phyloP scores from a whole-genome alignment of 225 moss, liverwort and hornwort genomes.

The Thuidium tamariscinum region DNA sequence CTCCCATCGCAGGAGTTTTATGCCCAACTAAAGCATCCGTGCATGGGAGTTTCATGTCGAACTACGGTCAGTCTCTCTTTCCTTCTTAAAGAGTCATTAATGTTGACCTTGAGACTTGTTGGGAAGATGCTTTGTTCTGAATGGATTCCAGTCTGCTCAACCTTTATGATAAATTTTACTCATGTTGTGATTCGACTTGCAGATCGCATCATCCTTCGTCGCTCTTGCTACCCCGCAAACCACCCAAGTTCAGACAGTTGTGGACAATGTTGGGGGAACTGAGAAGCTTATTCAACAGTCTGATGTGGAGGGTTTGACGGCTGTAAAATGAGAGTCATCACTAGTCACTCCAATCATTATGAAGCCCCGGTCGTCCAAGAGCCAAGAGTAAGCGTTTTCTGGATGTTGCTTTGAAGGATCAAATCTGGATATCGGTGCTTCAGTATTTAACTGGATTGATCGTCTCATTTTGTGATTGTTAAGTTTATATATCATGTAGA shows the following conservation, averaged over 20 bases:
- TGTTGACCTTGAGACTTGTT: not conserved
- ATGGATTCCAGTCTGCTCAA: not conserved
- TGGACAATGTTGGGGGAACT: not conserved
- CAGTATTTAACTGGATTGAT: not conserved
- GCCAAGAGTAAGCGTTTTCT: not conserved
- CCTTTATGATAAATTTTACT: not conserved
- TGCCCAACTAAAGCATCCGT: no score
- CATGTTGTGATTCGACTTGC: not conserved
- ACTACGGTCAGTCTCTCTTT: not conserved
- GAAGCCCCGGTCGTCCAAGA: accelerated
- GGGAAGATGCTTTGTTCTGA: not conserved
- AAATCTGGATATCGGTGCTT: not conserved
- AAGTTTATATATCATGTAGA: not conserved
- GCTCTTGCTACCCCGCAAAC: constrained; percentile 68
- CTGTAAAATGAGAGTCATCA: not conserved
- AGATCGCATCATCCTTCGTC: constrained; percentile 64
- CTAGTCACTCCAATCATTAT: not conserved
- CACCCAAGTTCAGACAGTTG: constrained; percentile 54
- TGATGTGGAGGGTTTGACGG: not conserved
- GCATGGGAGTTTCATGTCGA: not conserved
- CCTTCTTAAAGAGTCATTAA: not conserved
- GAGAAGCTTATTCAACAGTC: not conserved
- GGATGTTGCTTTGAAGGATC: not conserved
- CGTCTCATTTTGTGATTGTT: not conserved
- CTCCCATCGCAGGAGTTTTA: no score